Conservation (phyloP, 192 early-diverging fungal species). For the Backusella liffmaniae region DNA sequence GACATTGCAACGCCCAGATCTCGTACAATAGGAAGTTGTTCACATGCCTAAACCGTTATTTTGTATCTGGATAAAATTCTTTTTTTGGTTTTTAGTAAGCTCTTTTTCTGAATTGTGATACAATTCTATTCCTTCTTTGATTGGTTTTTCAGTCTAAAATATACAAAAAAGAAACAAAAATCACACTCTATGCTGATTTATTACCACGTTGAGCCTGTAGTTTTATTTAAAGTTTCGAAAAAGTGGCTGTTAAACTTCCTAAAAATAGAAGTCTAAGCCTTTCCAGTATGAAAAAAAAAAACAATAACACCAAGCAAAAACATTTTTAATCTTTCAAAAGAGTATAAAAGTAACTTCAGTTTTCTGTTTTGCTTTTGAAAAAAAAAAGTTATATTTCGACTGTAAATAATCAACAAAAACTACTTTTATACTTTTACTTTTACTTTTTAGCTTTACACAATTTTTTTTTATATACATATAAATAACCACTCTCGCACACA, state of each 20-base stretch:
- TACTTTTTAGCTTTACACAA: not conserved
- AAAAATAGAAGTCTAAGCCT: slow-evolving; percentile 9
- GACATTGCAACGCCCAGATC: not conserved
- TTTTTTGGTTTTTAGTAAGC: not conserved
- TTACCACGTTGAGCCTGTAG: not conserved
- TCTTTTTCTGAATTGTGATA: slow-evolving; percentile 4
- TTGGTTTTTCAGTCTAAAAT: not conserved
- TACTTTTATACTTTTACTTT: not conserved
- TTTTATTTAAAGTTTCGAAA: slow-evolving; percentile 10
- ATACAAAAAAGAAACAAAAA: not conserved
- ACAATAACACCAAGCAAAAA: not conserved
- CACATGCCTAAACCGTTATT: slow-evolving; percentile 6
- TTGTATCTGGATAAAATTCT: slow-evolving; percentile 3
- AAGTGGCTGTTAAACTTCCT: slow-evolving; percentile 3
- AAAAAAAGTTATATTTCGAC: not conserved
- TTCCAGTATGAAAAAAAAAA: not conserved
- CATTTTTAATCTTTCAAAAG: not conserved
- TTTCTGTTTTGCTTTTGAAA: not conserved
- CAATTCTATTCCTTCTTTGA: not conserved
- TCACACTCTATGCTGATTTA: not conserved
- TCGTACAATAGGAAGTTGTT: not conserved
- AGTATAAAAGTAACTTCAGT: not conserved
- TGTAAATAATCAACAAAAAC: not conserved
- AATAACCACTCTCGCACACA: not conserved
- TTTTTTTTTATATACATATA: not conserved